Conservation (phyloP, 2,329 filamentous ascomycete species). For the Trichoderma semiorbis region DNA sequence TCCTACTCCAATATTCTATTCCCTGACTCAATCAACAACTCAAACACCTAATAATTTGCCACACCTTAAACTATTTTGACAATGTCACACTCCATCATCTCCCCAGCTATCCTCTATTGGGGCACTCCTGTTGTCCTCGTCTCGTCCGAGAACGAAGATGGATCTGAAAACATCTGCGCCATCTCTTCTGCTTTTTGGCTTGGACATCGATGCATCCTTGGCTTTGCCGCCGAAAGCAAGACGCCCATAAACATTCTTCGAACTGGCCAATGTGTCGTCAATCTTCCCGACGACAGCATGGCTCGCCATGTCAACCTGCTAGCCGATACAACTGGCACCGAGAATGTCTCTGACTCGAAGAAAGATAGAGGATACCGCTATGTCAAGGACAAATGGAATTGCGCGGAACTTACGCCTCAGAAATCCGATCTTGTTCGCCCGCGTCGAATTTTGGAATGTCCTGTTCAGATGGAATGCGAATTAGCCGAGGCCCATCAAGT, state of each 20-base stretch:
- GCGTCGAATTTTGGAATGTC: constrained; percentile 36
- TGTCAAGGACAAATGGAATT: constrained; percentile 39
- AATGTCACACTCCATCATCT: constrained; percentile 27
- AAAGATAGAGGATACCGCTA: constrained; percentile 31
- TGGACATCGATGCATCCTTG: constrained; percentile 41
- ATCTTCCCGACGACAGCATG: constrained; percentile 38
- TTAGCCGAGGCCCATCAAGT: constrained; percentile 32
- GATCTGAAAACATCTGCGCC: constrained; percentile 39
- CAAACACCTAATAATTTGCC: background rate
- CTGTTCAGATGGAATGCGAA: constrained; percentile 42
- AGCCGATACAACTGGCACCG: constrained; percentile 36
- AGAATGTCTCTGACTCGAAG: constrained; percentile 30
- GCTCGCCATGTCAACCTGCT: constrained; percentile 35
- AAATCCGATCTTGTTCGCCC: constrained; percentile 34
- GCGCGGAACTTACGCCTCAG: constrained; percentile 33
- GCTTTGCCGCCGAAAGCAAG: constrained; percentile 34
- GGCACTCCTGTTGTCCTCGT: constrained; percentile 40
- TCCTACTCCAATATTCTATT: background rate
- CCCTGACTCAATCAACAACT: background rate
- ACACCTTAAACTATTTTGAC: background rate
- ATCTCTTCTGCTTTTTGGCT: constrained; percentile 47
- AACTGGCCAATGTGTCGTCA: constrained; percentile 41
- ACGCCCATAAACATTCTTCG: constrained; percentile 40
- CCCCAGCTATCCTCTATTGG: constrained; percentile 41
- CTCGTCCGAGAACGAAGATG: constrained; percentile 39